Conservation (phyloP, 805 yeast species). For the Ogataea pini region DNA sequence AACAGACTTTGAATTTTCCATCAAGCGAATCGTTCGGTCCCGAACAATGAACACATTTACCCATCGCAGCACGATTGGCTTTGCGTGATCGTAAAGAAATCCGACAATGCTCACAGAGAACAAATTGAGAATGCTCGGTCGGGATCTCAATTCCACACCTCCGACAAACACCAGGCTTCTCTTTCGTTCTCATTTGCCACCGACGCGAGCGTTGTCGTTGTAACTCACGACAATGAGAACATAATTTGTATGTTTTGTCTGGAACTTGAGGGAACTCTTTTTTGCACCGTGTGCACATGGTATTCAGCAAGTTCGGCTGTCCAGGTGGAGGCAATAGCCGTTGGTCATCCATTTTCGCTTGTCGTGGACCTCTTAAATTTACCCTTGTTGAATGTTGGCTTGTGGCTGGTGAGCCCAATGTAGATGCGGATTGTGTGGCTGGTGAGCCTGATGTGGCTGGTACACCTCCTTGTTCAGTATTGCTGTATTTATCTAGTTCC, state of each 20-base stretch:
- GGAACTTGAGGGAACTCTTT: conserved; percentile 53
- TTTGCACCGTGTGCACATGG: conserved; percentile 58
- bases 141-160: conserved; percentile 62
- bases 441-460: background rate
- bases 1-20: conserved; percentile 60
- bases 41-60: conserved; percentile 68
- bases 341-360: conserved; percentile 7
- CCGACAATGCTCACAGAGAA: conserved; percentile 62
- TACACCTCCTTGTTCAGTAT: background rate
- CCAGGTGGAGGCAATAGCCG: conserved; percentile 12
- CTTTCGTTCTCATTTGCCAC: conserved; percentile 64
- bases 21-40: conserved; percentile 52
- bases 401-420: no score
- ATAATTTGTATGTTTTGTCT: conserved; percentile 52
- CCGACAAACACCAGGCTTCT: conserved; percentile 62
- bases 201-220: conserved; percentile 63
- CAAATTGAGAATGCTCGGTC: conserved; percentile 50
- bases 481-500: conserved; percentile 22
- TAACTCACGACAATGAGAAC: conserved; percentile 63
- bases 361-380: background rate
- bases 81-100: conserved; percentile 54
- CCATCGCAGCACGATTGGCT: conserved; percentile 58
- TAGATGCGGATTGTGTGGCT: background rate
- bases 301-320: conserved; percentile 1
- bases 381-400: background rate